These are phyloP conservation scores for Penicillium canescens DNA, from an alignment of 495 filamentous ascomycete genomes.

Conservation along the genomic window DNA sequence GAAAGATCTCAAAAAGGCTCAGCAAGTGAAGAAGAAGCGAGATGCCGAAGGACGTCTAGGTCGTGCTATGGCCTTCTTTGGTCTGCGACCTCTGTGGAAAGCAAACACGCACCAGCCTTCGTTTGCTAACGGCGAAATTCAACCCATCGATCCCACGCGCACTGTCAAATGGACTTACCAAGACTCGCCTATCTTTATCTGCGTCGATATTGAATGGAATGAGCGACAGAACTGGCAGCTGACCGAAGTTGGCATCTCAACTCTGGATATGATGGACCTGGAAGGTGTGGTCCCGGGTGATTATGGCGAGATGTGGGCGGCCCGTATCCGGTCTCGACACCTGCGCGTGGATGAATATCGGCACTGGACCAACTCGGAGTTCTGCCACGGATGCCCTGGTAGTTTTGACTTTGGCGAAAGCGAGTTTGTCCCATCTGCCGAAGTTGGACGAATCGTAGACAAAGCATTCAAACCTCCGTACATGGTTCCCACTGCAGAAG, in stretches of 20 bases:
- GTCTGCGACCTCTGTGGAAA: constrained; percentile 7
- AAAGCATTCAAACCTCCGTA: constrained; percentile 53
- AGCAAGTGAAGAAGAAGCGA: neutral
- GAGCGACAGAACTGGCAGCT: constrained; percentile 62
- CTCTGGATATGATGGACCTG: constrained; percentile 70
- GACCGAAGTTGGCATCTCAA: constrained; percentile 85
- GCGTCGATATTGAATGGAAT: constrained; percentile 79
- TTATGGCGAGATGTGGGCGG: constrained; percentile 61
- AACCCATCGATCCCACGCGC: constrained; percentile 34
- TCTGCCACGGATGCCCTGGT: constrained; percentile 68
- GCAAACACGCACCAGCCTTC: neutral
- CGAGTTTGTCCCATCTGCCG: constrained; percentile 41
- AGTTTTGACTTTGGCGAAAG: constrained; percentile 72
- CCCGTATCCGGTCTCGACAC: constrained; percentile 67
- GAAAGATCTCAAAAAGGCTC: neutral
- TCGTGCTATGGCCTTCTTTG: constrained; percentile 9
- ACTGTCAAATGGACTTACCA: constrained; percentile 49
- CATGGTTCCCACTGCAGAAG: neutral
- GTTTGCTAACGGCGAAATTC: neutral
- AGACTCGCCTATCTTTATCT: constrained; percentile 67
- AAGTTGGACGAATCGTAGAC: constrained; percentile 43
- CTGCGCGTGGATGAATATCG: constrained; percentile 71
- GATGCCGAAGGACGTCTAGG: neutral
- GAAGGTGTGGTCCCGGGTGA: constrained; percentile 55
- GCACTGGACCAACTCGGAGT: constrained; percentile 61